Conservation (phyloP, 192 early-diverging fungal species). For the Lobosporangium transversale region DNA sequence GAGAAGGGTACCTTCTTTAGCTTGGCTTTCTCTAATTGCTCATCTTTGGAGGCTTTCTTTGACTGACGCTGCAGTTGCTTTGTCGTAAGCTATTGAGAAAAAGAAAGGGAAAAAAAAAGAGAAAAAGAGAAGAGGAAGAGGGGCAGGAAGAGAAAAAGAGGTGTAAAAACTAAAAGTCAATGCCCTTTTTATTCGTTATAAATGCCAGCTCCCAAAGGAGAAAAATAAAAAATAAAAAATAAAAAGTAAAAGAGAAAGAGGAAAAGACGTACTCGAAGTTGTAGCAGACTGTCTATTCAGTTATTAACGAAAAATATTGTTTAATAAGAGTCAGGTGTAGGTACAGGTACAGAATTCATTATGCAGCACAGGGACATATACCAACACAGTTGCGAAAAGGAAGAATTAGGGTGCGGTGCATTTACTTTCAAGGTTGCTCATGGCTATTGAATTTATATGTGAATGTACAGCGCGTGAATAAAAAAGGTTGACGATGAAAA, state of each 20-base stretch:
- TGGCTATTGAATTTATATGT: conserved; percentile 8
- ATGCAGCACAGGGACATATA: too few species aligned
- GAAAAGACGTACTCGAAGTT: conserved; percentile 9
- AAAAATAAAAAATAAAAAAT: not conserved
- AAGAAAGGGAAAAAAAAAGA: not conserved
- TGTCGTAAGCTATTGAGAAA: conserved; percentile 79
- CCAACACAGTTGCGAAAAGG: conserved; percentile 1
- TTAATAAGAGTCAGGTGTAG: too few species aligned
- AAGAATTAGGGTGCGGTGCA: too few species aligned
- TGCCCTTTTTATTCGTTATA: not conserved
- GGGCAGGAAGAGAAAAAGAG: not conserved
- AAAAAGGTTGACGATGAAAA: too few species aligned
- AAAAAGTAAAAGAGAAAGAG: not conserved
- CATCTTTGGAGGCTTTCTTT: conserved; percentile 89
- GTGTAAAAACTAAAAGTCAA: not conserved
- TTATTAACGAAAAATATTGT: not conserved
- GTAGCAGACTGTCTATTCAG: conserved; percentile 38
- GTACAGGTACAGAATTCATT: too few species aligned
- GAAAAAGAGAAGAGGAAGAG: not conserved
- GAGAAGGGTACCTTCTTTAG: conserved; percentile 91
- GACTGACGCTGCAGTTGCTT: conserved; percentile 89
- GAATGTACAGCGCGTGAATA: not conserved
- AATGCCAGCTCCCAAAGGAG: too few species aligned
- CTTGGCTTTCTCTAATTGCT: conserved; percentile 79
- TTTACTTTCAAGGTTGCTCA: conserved; percentile 53